Percentiles rank a stretch among this genome's conserved stretches.
phyloP scores from a whole-genome alignment of 306 rosid genomes.

The Betula pendula region DNA sequence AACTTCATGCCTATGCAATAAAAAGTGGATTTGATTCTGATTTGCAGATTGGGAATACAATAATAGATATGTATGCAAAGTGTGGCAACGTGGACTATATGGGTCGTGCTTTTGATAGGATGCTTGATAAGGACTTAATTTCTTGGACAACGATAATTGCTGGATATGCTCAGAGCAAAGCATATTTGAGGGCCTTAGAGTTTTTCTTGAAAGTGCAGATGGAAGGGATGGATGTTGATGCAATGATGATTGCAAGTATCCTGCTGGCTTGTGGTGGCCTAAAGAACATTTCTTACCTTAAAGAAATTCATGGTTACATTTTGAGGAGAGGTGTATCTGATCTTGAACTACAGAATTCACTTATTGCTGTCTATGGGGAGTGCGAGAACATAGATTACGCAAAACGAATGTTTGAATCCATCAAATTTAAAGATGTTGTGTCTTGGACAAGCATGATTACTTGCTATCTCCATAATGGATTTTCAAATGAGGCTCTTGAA shows the following conservation, averaged over 20 bases:
- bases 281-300: slow-evolving; percentile 39
- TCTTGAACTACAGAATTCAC: slow-evolving; percentile 55
- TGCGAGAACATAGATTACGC: slow-evolving; percentile 48
- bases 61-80: slow-evolving; percentile 70
- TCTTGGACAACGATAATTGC: slow-evolving; percentile 76
- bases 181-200: slow-evolving; percentile 43
- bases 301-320: slow-evolving; percentile 57
- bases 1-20: slow-evolving; percentile 63
- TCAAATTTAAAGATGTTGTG: slow-evolving; percentile 59
- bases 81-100: slow-evolving; percentile 53
- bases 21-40: slow-evolving; percentile 56
- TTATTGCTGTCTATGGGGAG: slow-evolving; percentile 59
- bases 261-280: slow-evolving; percentile 51
- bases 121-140: slow-evolving; percentile 52
- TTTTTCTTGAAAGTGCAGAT: slow-evolving; percentile 43
- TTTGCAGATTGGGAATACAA: slow-evolving; percentile 59
- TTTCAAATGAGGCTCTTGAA: slow-evolving; percentile 62
- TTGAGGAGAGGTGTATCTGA: slow-evolving; percentile 54
- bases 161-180: slow-evolving; percentile 65
- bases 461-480: slow-evolving; percentile 53
- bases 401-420: slow-evolving; percentile 42
- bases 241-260: slow-evolving; percentile 72
- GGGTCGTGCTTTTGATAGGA: slow-evolving; percentile 48
- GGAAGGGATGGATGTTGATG: slow-evolving; percentile 46
- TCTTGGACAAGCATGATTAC: slow-evolving; percentile 84